Evolutionary conservation across 495 filamentous ascomycete genomes (phyloP), one percentile per base, ranked within the genome.

Genomic region (Penicillium coffeae): DNA sequence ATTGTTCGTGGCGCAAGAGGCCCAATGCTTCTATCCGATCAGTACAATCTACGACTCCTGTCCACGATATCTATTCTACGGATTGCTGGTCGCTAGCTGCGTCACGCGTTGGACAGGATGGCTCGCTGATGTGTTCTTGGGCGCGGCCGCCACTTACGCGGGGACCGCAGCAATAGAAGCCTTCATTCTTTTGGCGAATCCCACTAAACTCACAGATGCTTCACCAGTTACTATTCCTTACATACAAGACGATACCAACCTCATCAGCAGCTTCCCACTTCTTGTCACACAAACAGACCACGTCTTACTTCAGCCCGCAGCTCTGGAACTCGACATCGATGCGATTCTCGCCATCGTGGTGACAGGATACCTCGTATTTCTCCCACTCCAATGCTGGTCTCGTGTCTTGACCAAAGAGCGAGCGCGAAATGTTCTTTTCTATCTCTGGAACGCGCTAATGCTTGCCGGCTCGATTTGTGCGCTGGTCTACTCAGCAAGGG

Each of bases 21-120:
- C 60, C 7, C 16, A 62, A 16, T 66, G 65, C 55, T 51, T 48
- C 47, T 66, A 71, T 30, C 64, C 62, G 1, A 66, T 70, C 39
- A 68, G 64, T 50, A 70, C 66, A 2, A 48, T 68, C 12, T 70
- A 70, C 40, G 58, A 68, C 41, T 55, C 60, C 3, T 70, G 66
- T 46, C 66, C 66, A 1, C 50, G 66, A 19, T 70, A 68, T 30
- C 56, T 70, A 3, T 70, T 63, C 47, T 70, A 68, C 21, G 64
- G 62, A 0, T 54, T 70, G 1, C 50, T 70, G 0, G 21, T 64
- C 0, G 63, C 59, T 0, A 62, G 47, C 19, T 66, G 64, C 21
- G 38, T 61, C 2, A 62, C 66, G 1, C 52, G 66, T 8, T 70
- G 66, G 66, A 64, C 60, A 1, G 66, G 64, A 35, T 70, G 66